phyloP scores from a whole-genome alignment of 1,139 yeast species.

The Wickerhamiella infanticola region DNA sequence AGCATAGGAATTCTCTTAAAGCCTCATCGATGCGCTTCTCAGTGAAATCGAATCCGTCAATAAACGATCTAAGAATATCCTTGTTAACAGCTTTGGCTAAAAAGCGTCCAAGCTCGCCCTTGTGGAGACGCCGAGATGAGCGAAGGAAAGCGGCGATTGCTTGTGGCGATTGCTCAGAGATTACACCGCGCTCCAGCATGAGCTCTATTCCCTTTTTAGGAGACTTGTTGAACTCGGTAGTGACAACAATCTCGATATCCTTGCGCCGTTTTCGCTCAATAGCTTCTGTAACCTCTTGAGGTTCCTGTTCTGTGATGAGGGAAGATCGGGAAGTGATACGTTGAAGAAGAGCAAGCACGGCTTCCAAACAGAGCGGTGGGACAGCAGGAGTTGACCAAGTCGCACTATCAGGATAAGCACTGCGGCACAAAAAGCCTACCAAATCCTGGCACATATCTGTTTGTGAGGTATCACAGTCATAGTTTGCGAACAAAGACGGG shows the following conservation, averaged over 20 bases:
- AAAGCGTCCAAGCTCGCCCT: constrained; percentile 73
- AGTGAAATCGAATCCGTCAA: constrained; percentile 57
- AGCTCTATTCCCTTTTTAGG: constrained; percentile 61
- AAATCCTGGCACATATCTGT: constrained; percentile 61
- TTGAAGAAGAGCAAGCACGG: constrained; percentile 46
- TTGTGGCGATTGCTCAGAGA: constrained; percentile 38
- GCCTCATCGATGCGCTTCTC: constrained; percentile 87
- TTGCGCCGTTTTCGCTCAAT: constrained; percentile 34
- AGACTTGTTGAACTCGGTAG: constrained; percentile 57
- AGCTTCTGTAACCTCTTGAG: not conserved
- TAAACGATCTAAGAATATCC: constrained; percentile 46
- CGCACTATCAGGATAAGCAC: constrained; percentile 73
- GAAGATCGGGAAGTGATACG: constrained; percentile 21
- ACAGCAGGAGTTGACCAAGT: constrained; percentile 63
- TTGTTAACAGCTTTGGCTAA: constrained; percentile 62
- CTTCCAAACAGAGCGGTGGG: constrained; percentile 88
- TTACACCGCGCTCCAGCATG: constrained; percentile 48
- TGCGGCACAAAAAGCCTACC: constrained; percentile 54
- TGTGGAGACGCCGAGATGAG: constrained; percentile 67
- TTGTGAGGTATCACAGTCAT: constrained; percentile 84
- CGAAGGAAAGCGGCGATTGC: constrained; percentile 66
- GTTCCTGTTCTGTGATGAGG: not conserved
- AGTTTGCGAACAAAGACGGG: constrained; percentile 60
- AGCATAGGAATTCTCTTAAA: constrained; percentile 59
- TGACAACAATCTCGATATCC: constrained; percentile 58